Conservation (phyloP, 1,284 basidiomycete species). For the Boletus semigastroideus region DNA sequence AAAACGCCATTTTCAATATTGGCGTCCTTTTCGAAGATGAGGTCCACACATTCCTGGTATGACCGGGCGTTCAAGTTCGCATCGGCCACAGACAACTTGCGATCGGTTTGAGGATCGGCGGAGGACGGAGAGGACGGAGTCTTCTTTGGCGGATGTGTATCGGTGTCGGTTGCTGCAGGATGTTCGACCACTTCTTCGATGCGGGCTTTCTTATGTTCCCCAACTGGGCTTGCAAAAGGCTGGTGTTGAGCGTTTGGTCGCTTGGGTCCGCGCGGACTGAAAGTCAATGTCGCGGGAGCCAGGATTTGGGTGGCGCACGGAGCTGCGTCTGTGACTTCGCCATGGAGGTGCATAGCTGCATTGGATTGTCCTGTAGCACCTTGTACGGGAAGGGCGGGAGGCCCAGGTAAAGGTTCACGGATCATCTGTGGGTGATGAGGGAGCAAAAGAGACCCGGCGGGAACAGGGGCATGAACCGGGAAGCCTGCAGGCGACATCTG, state of each 20-base stretch:
- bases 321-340: background rate
- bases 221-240: slow-evolving; percentile 4
- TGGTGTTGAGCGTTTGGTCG: slow-evolving; percentile 19
- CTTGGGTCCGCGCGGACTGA: slow-evolving; percentile 13
- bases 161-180: background rate
- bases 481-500: slow-evolving; percentile 12
- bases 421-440: slow-evolving; percentile 5
- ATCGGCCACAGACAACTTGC: background rate
- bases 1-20: slow-evolving; percentile 37
- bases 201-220: slow-evolving; percentile 23
- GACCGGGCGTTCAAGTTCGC: slow-evolving; percentile 17
- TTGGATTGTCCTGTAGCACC: slow-evolving; percentile 2
- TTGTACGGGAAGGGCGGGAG: slow-evolving; percentile 4
- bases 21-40: slow-evolving; percentile 45
- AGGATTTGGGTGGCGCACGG: background rate
- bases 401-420: slow-evolving; percentile 4
- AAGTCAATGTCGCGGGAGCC: background rate
- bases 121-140: background rate
- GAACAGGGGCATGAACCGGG: slow-evolving; percentile 8
- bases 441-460: slow-evolving; percentile 7
- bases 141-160: background rate
- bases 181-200: slow-evolving; percentile 7
- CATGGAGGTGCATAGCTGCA: background rate
- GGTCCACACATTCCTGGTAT: slow-evolving; percentile 43
- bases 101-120: slow-evolving; percentile 1